Base-by-base conservation (phyloP, 441 rosid species). In the Jatropha multifida region DNA sequence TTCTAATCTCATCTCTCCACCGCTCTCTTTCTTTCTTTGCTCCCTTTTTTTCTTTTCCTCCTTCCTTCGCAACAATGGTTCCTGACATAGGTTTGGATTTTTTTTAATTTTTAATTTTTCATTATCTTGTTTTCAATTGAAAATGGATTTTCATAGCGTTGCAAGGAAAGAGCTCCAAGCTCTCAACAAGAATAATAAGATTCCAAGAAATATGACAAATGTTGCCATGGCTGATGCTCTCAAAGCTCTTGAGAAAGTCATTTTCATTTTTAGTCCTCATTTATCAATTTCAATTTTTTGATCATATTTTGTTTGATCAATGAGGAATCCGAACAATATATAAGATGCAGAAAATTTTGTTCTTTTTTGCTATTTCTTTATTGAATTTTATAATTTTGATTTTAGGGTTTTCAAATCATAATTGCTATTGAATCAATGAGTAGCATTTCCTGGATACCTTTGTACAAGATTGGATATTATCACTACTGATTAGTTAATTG, bases 181-280 rank as follows among this genome's bases (percentile, higher is more conserved):
- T 74, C 94, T 96, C 74, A 94, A 97, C 92, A 96, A 96, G 94
- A 85, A 51, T 85, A 94, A 96, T 92, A 89, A 87, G 83, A 96
- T 96, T 79, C 90, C 97, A 0, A 98, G 96, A n/a, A 94, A 94
- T 71, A 79, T 83, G 69, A 92, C 98, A 80, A 96, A 96, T 67
- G 72, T 89, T 42, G 97, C 98, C 85, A 96, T 94, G 98, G 98
- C 90, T 12, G 89, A 92, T 72, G 91, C 98, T 76, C 99, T 96
- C 82, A 58, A 80, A 56, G 78, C 87, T 84, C 94, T 94, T 73
- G 84, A 86, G 32, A 80, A 73, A 74, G 99, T 96, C 86, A 74
- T 80, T 18, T 46, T 59, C 59, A 52, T 15, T n/a, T 38, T 54
- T 37, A 20, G 37, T 38, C 48, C 37, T 42, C 5, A 4, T 15